These are phyloP conservation scores for Thyridium curvatum DNA, from an alignment of 2,329 filamentous ascomycete genomes.

Conservation along the genomic window DNA sequence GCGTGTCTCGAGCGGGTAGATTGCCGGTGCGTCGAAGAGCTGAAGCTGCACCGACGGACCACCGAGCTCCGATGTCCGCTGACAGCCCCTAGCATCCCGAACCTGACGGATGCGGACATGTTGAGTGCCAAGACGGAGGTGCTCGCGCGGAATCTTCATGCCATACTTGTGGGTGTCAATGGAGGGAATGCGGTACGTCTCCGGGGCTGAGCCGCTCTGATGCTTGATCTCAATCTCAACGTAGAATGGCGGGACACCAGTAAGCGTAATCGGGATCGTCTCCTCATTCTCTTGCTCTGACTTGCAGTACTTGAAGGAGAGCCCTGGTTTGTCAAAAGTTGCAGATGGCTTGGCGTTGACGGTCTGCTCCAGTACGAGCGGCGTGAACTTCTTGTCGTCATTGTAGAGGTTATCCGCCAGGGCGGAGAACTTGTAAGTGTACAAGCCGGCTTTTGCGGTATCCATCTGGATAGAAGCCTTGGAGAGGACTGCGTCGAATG, in stretches of 20 bases:
- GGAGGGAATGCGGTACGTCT: conserved; percentile 74
- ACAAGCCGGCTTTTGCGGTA: conserved; percentile 72
- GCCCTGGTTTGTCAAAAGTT: conserved; percentile 76
- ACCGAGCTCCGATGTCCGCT: conserved; percentile 43
- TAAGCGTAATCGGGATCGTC: conserved; percentile 77
- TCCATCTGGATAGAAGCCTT: conserved; percentile 80
- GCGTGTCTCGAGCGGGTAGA: conserved; percentile 78
- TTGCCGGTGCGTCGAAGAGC: conserved; percentile 87
- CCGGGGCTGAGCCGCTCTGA: conserved; percentile 70
- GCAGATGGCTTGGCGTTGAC: conserved; percentile 82
- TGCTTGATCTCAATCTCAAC: conserved; percentile 93
- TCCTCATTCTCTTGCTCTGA: conserved; percentile 78
- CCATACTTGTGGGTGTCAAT: conserved; percentile 70
- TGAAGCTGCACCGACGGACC: conserved; percentile 80
- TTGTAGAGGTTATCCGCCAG: conserved; percentile 84
- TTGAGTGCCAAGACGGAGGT: conserved; percentile 83
- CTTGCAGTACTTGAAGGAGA: conserved; percentile 93
- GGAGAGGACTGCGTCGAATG: conserved; percentile 70
- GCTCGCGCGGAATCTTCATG: conserved; percentile 76
- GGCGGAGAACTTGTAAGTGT: conserved; percentile 79
- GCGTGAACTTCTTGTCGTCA: conserved; percentile 59
- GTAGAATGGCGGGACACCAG: conserved; percentile 79
- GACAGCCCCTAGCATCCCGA: conserved; percentile 80
- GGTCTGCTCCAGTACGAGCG: conserved; percentile 69
- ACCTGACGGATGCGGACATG: conserved; percentile 85